A percentile compares a stretch with the other conserved stretches of the same genome.
These are phyloP conservation scores for Naematelia aurantialba DNA, from an alignment of 768 basidiomycete genomes.

Conservation along the genomic window DNA sequence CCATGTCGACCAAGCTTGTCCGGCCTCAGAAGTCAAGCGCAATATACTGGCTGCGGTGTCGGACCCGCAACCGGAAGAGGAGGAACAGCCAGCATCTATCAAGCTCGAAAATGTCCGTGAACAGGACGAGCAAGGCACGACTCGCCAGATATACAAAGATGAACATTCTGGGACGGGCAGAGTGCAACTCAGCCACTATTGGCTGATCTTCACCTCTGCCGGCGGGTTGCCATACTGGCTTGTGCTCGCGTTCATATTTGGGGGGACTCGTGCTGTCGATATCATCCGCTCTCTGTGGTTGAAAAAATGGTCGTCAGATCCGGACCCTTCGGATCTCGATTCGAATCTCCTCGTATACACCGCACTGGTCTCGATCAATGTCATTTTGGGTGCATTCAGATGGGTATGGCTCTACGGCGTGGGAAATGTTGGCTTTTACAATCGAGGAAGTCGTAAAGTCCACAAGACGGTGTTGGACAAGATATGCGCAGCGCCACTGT, in stretches of 20 bases:
- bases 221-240: constrained; percentile 44
- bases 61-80: not conserved
- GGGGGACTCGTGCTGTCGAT: constrained; percentile 18
- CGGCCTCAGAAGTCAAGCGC: constrained; percentile 12
- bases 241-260: constrained; percentile 25
- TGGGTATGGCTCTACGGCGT: constrained; percentile 49
- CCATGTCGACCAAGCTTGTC: constrained; percentile 27
- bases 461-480: constrained; percentile 27
- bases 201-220: constrained; percentile 29
- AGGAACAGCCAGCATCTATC: not conserved
- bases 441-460: constrained; percentile 22
- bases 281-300: constrained; percentile 26
- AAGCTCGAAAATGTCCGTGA: not conserved
- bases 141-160: constrained; percentile 27
- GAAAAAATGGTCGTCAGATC: constrained; percentile 38
- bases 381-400: constrained; percentile 17
- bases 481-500: constrained; percentile 32
- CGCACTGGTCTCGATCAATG: constrained; percentile 7
- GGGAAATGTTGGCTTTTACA: constrained; percentile 34
- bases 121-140: not conserved
- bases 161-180: constrained; percentile 32
- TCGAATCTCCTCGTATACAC: constrained; percentile 34
- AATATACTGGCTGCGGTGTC: constrained; percentile 2
- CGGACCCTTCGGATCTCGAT: constrained; percentile 20
- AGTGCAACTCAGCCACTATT: constrained; percentile 30